These are phyloP conservation scores for Cochlearia excelsa DNA, from an alignment of 345 rosid genomes.

Conservation along the genomic window DNA sequence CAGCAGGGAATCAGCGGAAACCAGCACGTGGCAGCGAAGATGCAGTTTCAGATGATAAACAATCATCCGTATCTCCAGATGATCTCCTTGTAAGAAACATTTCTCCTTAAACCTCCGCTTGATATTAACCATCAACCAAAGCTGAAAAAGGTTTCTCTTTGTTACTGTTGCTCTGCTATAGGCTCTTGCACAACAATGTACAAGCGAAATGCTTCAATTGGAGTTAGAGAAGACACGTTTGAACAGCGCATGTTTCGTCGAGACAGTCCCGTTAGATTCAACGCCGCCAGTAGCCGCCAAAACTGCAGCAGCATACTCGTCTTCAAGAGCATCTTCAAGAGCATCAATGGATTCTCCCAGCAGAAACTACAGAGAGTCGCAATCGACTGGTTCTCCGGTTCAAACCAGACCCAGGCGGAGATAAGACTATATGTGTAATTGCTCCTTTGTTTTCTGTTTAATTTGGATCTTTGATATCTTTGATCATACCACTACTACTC, in stretches of 20 bases:
- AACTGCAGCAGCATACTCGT: slow-evolving; percentile 45
- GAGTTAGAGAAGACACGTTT: slow-evolving; percentile 93
- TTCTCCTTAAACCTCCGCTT: too few species aligned
- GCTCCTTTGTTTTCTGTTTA: too few species aligned
- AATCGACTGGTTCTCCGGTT: slow-evolving; percentile 57
- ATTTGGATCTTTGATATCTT: too few species aligned
- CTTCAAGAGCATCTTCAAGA: slow-evolving; percentile 39
- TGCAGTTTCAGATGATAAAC: slow-evolving; percentile 75
- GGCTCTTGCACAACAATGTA: slow-evolving; percentile 83
- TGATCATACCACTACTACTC: too few species aligned
- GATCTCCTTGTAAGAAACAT: slow-evolving; percentile 70
- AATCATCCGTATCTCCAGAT: slow-evolving; percentile 75
- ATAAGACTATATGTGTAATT: slow-evolving; percentile 20
- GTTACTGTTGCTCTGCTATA: slow-evolving; percentile 20
- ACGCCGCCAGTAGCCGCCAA: slow-evolving; percentile 64
- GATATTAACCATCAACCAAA: neutral
- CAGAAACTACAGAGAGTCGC: slow-evolving; percentile 46
- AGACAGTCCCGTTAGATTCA: slow-evolving; percentile 59
- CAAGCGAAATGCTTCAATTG: slow-evolving; percentile 69
- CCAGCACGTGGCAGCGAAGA: slow-evolving; percentile 97
- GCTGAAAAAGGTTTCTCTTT: neutral
- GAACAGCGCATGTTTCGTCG: slow-evolving; percentile 84
- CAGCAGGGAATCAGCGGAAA: slow-evolving; percentile 64
- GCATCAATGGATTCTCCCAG: slow-evolving; percentile 24
- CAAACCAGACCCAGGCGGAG: slow-evolving; percentile 56